Percentiles rank a stretch among this genome's conserved stretches.
These are phyloP conservation scores for Fusarium sp. DNA, from an alignment of 2,329 filamentous ascomycete species.

Conservation along the genomic window DNA sequence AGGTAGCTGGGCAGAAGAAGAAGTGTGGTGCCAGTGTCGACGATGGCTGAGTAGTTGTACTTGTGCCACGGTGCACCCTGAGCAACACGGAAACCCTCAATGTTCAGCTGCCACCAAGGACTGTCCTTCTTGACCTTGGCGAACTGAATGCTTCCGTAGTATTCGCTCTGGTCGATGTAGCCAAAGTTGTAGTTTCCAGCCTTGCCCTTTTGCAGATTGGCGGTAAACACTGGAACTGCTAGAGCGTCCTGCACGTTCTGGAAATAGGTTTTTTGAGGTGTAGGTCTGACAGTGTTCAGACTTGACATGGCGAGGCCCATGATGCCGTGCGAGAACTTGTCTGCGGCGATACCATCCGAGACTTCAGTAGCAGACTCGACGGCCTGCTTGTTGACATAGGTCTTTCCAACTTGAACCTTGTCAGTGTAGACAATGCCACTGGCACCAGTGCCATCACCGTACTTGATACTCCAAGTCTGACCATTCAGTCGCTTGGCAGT, in stretches of 20 bases:
- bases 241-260: slow-evolving; percentile 48
- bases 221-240: slow-evolving; percentile 49
- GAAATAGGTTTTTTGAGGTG: slow-evolving; percentile 47
- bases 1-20: slow-evolving; percentile 65
- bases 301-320: slow-evolving; percentile 47
- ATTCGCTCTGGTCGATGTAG: slow-evolving; percentile 64
- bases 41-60: slow-evolving; percentile 62
- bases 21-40: slow-evolving; percentile 77
- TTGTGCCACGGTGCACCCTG: slow-evolving; percentile 15
- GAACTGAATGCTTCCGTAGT: slow-evolving; percentile 67
- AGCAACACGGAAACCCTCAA: slow-evolving; percentile 65
- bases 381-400: slow-evolving; percentile 68
- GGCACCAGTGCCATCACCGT: slow-evolving; percentile 72
- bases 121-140: slow-evolving; percentile 58
- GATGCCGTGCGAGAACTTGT: slow-evolving; percentile 50
- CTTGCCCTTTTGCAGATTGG: slow-evolving; percentile 46
- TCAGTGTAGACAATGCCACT: slow-evolving; percentile 73
- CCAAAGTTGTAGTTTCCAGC: slow-evolving; percentile 54
- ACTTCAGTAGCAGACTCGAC: slow-evolving; percentile 71
- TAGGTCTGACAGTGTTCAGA: slow-evolving; percentile 49
- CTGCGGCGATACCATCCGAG: slow-evolving; percentile 53
- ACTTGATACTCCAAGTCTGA: slow-evolving; percentile 66
- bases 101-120: slow-evolving; percentile 71
- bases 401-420: slow-evolving; percentile 67
- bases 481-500: slow-evolving; percentile 54